phyloP scores from a whole-genome alignment of 1,139 yeast species.

The Pichia sp. region DNA sequence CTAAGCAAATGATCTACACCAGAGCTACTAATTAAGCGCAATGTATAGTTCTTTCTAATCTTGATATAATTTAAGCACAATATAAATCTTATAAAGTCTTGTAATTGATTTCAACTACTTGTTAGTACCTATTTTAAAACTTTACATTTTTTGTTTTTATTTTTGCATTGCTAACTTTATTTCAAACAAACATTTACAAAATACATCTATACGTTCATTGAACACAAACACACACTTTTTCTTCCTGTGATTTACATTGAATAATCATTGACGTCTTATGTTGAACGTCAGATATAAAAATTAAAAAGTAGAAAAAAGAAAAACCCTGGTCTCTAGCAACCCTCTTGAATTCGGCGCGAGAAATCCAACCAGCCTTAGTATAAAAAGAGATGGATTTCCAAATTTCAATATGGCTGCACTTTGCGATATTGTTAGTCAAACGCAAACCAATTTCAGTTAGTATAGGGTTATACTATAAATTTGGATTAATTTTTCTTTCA shows the following conservation, averaged over 20 bases:
- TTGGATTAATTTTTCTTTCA: not conserved
- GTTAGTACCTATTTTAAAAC: not conserved
- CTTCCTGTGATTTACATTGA: no score
- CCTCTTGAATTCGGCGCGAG: not conserved
- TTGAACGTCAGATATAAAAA: no score
- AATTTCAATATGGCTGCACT: no score
- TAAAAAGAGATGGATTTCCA: not conserved
- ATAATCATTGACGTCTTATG: no score
- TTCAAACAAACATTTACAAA: no score
- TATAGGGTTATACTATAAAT: constrained; percentile 2
- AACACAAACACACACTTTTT: no score
- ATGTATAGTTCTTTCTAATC: constrained; percentile 11
- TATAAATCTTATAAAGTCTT: not conserved
- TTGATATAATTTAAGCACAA: not conserved
- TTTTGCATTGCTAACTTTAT: not conserved
- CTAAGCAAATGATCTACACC: constrained; percentile 95
- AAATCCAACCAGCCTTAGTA: not conserved
- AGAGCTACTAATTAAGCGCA: constrained; percentile 44
- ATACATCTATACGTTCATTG: no score
- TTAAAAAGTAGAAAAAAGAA: not conserved
- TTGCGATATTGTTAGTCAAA: not conserved
- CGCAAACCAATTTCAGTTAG: not conserved
- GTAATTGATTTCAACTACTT: not conserved
- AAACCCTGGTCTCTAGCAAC: not conserved
- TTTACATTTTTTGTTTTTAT: not conserved